These are phyloP conservation scores for Neoboletus subvelutipes DNA, from an alignment of 768 basidiomycete genomes.

Conservation along the genomic window DNA sequence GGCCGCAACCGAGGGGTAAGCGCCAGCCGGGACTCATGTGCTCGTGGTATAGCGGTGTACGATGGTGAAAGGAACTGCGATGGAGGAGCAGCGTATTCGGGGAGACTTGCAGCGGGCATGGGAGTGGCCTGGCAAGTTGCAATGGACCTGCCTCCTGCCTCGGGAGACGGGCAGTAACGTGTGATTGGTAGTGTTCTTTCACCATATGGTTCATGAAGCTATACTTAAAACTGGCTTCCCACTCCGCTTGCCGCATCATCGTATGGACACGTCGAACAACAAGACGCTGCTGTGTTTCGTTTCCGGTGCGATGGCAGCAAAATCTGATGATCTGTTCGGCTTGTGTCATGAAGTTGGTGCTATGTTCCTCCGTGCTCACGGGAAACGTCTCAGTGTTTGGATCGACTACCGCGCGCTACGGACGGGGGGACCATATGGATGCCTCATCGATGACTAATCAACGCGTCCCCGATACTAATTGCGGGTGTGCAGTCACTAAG, in stretches of 20 bases:
- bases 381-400: not conserved
- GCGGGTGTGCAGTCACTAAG: not conserved
- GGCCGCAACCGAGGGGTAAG: slow-evolving; percentile 39
- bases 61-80: slow-evolving; percentile 40
- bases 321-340: not conserved
- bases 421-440: slow-evolving; percentile 9
- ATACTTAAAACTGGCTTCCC: slow-evolving; percentile 37
- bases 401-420: not conserved
- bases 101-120: slow-evolving; percentile 59
- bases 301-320: not conserved
- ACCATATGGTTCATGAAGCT: slow-evolving; percentile 32
- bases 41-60: slow-evolving; percentile 57
- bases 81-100: slow-evolving; percentile 45
- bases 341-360: not conserved
- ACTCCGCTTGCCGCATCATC: slow-evolving; percentile 26
- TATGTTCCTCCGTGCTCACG: not conserved
- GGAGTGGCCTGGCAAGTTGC: slow-evolving; percentile 21
- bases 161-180: slow-evolving; percentile 18
- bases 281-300: not conserved
- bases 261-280: slow-evolving; percentile 8
- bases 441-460: slow-evolving; percentile 15
- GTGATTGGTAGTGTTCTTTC: slow-evolving; percentile 16
- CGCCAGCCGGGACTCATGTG: slow-evolving; percentile 54
- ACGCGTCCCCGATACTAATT: not conserved
- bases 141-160: not conserved